A percentile compares a stretch with the other conserved stretches of the same genome.
These are phyloP conservation scores for Leavenworthia alabamica DNA, from an alignment of 345 rosid species.

Conservation along the genomic window DNA sequence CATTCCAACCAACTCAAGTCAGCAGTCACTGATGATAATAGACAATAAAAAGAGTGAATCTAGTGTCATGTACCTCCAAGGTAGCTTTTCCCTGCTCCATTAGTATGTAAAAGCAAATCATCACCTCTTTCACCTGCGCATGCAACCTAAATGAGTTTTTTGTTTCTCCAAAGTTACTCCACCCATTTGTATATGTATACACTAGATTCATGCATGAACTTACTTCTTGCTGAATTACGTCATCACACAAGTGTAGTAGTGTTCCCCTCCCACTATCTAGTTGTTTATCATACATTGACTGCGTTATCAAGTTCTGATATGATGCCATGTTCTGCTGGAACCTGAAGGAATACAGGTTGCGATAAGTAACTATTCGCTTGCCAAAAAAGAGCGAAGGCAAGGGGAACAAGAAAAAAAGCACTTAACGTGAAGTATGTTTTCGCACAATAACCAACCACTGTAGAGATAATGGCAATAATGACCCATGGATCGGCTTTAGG, in stretches of 20 bases:
- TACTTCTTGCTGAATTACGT: conserved; percentile 98
- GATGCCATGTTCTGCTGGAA: conserved; percentile 77
- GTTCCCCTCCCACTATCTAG: conserved; percentile 97
- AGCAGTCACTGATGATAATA: background rate
- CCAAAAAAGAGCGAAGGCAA: background rate
- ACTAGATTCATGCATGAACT: conserved; percentile 11
- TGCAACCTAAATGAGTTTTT: conserved; percentile 6
- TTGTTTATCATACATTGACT: conserved; percentile 95
- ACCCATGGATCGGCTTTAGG: conserved; percentile 88
- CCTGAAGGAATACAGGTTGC: conserved; percentile 39
- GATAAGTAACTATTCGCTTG: background rate
- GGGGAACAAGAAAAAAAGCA: conserved; percentile 9
- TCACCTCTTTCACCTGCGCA: conserved; percentile 88
- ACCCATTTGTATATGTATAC: background rate
- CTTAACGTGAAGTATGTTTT: conserved; percentile 97
- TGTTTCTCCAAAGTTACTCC: background rate
- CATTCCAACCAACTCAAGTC: conserved; percentile 4
- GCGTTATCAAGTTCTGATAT: conserved; percentile 87
- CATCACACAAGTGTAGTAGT: conserved; percentile 90
- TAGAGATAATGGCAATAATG: conserved; percentile 71
- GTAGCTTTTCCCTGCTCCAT: conserved; percentile 98
- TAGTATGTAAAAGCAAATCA: conserved; percentile 76
- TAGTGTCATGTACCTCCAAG: conserved; percentile 42
- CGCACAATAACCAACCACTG: conserved; percentile 90
- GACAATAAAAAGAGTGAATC: background rate